phyloP scores from a whole-genome alignment of 257 asterid species.

The Capsicum rhomboideum region DNA sequence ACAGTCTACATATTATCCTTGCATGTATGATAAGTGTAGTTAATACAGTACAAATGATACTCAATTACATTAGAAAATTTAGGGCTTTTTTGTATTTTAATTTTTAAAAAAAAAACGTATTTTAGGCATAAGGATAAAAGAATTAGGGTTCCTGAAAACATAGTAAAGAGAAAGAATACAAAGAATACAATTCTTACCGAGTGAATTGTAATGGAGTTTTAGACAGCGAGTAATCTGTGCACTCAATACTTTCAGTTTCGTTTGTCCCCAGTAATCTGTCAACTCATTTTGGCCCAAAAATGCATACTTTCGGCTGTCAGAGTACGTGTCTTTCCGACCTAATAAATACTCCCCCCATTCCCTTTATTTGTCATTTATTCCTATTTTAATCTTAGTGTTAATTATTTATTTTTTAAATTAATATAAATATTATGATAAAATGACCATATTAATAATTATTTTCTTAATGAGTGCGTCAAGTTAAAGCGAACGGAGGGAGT shows the following conservation, averaged over 20 bases:
- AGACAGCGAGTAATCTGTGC: background rate
- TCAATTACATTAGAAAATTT: background rate
- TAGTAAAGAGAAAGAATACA: background rate
- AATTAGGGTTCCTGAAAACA: background rate
- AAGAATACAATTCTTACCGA: background rate
- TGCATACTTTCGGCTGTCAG: background rate
- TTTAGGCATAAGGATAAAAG: background rate
- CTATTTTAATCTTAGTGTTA: too few relatives aligned
- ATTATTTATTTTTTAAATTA: too few relatives aligned
- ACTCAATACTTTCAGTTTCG: background rate
- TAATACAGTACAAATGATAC: background rate
- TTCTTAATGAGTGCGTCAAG: too few relatives aligned
- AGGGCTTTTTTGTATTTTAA: background rate
- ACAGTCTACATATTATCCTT: background rate
- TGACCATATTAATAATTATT: too few relatives aligned
- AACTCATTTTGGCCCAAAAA: background rate
- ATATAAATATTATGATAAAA: too few relatives aligned
- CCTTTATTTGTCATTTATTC: too few relatives aligned
- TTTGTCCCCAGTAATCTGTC: background rate
- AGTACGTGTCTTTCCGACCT: background rate
- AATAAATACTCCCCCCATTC: too few relatives aligned
- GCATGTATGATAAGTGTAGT: background rate
- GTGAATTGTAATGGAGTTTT: background rate
- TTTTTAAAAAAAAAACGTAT: background rate
- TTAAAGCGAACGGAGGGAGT: too few relatives aligned